Evolutionary conservation across 768 basidiomycete genomes (phyloP), one percentile per base, ranked within the genome.

Genomic region (Lentinus brumalis): DNA sequence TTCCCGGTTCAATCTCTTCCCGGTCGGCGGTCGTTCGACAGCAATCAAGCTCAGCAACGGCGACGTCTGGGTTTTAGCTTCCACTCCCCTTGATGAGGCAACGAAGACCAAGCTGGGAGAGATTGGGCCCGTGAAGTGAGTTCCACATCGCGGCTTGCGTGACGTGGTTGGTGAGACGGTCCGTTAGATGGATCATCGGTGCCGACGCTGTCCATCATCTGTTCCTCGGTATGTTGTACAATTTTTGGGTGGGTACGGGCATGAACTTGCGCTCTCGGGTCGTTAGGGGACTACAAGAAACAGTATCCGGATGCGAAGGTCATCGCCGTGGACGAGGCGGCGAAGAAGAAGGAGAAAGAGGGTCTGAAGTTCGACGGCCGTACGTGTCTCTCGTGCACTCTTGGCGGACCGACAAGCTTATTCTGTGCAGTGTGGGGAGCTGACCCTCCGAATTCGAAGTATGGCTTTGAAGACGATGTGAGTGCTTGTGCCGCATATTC

Each of bases 31-130:
- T 18, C 79, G 94, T 47, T 87, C 91, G 7, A 96, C 93, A 0
- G 94, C 92, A 0, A 78, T 96, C 66, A 84, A 81, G 73, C 78
- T 95, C 26, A 74, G 74, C 41, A 80, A 82, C 52, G 86, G 88
- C 40, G 86, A 83, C 12, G 86, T 95, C 30, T 95, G 91, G 85
- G 79, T 94, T 12, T 77, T 93, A n/a, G 92, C 91, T 0, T 93
- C 91, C 1, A 88, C 88, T 8, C 88, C 90, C 0, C 75, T 92
- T 55, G 82, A 84, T 40, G 75, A 76, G 3, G 84, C 85, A 30
- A 93, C 91, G 3, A 87, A 87, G 69, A 60, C 73, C 4, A 86
- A 82, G 47, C 72, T 93, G 9, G 78, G 84, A 49, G 77, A 80
- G 29, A 75, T 94, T 1, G 91, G 93, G 0, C 81, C 83, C 12